phyloP scores from a whole-genome alignment of 2,329 filamentous ascomycete species.

The Elsinoe australis region DNA sequence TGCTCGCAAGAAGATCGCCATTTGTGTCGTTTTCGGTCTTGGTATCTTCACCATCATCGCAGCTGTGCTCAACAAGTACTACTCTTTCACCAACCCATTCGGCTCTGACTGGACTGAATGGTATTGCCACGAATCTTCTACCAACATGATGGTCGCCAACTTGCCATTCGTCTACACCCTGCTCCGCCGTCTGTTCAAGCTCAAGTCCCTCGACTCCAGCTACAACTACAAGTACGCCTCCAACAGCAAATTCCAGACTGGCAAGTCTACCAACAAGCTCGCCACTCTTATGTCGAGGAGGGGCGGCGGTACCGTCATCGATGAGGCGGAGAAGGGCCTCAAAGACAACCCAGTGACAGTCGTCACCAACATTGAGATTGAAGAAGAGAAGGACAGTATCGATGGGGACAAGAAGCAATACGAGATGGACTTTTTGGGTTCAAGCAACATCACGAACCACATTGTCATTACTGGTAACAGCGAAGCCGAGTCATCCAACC shows the following conservation, averaged over 20 bases:
- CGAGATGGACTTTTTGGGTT: slow-evolving; percentile 13
- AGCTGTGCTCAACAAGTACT: slow-evolving; percentile 55
- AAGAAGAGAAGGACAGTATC: slow-evolving; percentile 13
- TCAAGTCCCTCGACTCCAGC: slow-evolving; percentile 18
- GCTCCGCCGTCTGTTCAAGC: slow-evolving; percentile 17
- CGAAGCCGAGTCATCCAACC: neutral
- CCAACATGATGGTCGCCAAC: slow-evolving; percentile 54
- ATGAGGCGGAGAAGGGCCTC: slow-evolving; percentile 12
- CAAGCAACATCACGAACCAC: slow-evolving; percentile 1
- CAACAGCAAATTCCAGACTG: slow-evolving; percentile 6
- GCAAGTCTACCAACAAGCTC: slow-evolving; percentile 1
- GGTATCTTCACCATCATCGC: slow-evolving; percentile 51
- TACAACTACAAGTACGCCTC: slow-evolving; percentile 7
- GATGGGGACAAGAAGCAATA: slow-evolving; percentile 15
- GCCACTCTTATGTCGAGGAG: slow-evolving; percentile 11
- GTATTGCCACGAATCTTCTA: slow-evolving; percentile 54
- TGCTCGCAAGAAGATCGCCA: slow-evolving; percentile 44
- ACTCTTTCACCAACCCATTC: slow-evolving; percentile 52
- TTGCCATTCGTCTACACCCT: slow-evolving; percentile 52
- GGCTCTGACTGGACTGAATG: slow-evolving; percentile 51
- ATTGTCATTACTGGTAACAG: slow-evolving; percentile 5
- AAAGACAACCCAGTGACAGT: slow-evolving; percentile 14
- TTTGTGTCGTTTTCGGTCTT: slow-evolving; percentile 50
- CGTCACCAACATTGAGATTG: slow-evolving; percentile 10
- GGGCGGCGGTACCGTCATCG: slow-evolving; percentile 12